Evolutionary conservation across 2,329 filamentous ascomycete genomes (phyloP), one percentile per base, ranked within the genome.

Genomic region (Fusarium sp.): DNA sequence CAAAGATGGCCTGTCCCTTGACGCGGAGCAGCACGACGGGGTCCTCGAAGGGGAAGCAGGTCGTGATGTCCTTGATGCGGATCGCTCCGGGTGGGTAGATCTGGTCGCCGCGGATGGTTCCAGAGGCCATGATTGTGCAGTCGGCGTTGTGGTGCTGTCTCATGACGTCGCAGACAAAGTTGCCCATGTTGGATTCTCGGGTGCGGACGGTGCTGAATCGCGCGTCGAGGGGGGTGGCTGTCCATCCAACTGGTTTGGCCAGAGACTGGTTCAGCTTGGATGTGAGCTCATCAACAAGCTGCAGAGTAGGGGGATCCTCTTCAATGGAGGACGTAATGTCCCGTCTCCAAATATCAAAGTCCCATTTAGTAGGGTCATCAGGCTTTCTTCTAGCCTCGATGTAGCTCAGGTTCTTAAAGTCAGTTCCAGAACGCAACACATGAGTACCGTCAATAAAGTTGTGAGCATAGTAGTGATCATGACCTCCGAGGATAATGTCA

Each of bases 151-250:
- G 94, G 79, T 97, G 92, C 70, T 91, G 91, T 9, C 94, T 89
- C 94, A 98, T 97, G 27, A 98, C 88, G 79, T 98, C 95, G 82
- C 93, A 96, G 4, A 97, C 92, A 80, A 97, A 97, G 82, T 98
- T 98, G 2, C 93, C 94, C 16, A 97, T 84, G 78, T 98, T 98
- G 63, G 92, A 94, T 82, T 98, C 95, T 53, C 85, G 87, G 22
- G 90, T 85, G 12, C 95, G 88, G 0, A 97, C 94, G 0, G 94
- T 97, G 17, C 91, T 93, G 81, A 98, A 98, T 3, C 95, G 92
- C 2, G 93, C 93, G 80, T 98, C 95, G 1, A 98, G 88, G 0
- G 95, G 93, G 1, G 91, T 92, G 0, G 92, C 91, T 0, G 94
- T 97, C 83, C 93, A 97, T 4, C 95, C 94, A 33, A 98, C 86